These are phyloP conservation scores for Biscogniauxia mediterranea DNA, from an alignment of 2,329 filamentous ascomycete species.

Conservation along the genomic window DNA sequence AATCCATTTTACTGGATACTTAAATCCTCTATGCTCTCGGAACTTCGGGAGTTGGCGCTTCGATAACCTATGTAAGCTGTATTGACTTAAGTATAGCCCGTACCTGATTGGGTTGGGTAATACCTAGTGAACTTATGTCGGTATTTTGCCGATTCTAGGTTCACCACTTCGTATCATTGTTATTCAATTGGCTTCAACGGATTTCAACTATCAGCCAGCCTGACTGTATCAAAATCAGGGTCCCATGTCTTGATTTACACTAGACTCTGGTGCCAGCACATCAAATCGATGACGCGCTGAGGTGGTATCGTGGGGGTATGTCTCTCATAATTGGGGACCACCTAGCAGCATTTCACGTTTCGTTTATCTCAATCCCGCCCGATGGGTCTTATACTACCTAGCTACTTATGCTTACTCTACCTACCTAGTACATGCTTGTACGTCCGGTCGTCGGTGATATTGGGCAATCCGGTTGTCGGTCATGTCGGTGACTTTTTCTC, in stretches of 20 bases:
- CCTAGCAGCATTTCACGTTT: neutral
- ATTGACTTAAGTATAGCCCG: too few species aligned
- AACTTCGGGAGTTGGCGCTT: neutral
- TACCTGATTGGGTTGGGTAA: neutral
- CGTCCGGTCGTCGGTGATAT: neutral
- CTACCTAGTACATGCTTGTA: too few species aligned
- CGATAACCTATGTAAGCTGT: too few species aligned
- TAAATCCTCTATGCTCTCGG: neutral
- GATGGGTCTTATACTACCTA: too few species aligned
- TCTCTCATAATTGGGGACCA: neutral
- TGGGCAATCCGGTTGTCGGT: neutral
- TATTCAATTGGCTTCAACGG: neutral
- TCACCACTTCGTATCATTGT: neutral
- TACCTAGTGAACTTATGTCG: neutral
- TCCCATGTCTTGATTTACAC: neutral
- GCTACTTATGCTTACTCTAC: too few species aligned
- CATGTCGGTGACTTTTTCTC: neutral
- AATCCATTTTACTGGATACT: conserved; percentile 1
- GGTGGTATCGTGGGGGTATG: neutral
- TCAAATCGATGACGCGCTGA: conserved; percentile 4
- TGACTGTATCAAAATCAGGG: neutral
- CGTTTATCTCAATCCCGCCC: neutral
- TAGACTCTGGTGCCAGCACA: neutral
- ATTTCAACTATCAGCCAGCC: neutral
- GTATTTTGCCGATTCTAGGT: neutral